These are phyloP conservation scores for Mortierella sp. DNA, from an alignment of 371 early-diverging fungal species.

Conservation along the genomic window DNA sequence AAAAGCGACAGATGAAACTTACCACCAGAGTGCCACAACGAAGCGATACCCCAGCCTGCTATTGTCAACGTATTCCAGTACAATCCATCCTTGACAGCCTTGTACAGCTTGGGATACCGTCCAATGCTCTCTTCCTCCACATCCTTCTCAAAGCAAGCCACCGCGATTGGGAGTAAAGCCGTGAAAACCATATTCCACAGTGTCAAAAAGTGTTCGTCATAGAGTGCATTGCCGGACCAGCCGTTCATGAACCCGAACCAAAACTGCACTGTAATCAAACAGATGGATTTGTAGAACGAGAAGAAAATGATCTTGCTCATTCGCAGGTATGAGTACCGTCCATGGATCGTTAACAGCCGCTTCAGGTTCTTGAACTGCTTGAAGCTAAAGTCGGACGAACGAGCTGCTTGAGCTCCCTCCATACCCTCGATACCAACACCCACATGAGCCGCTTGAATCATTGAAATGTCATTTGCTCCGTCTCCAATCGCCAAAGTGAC, in stretches of 20 bases:
- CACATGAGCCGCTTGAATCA: conserved; percentile 93
- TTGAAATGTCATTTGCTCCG: conserved; percentile 97
- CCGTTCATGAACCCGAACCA: conserved; percentile 83
- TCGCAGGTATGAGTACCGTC: conserved; percentile 83
- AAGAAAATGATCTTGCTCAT: conserved; percentile 78
- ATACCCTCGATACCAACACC: conserved; percentile 91
- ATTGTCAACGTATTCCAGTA: conserved; percentile 69
- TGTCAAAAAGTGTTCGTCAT: conserved; percentile 79
- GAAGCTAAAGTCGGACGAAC: conserved; percentile 89
- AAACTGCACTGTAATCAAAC: conserved; percentile 76
- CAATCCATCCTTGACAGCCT: conserved; percentile 64
- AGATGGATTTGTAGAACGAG: conserved; percentile 89
- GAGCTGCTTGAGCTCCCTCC: conserved; percentile 81
- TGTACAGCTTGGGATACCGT: conserved; percentile 85
- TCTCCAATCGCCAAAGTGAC: conserved; percentile 95
- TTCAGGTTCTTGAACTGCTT: conserved; percentile 83
- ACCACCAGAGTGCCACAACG: conserved; percentile 69
- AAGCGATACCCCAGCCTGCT: conserved; percentile 68
- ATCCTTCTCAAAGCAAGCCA: conserved; percentile 88
- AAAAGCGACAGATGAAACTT: conserved; percentile 1
- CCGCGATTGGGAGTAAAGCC: conserved; percentile 78
- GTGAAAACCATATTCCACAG: conserved; percentile 87
- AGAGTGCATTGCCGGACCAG: conserved; percentile 84
- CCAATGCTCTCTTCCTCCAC: conserved; percentile 75
- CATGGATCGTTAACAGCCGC: conserved; percentile 82